phyloP scores from a whole-genome alignment of 306 rosid species.

The Cotoneaster glaucophyllus region DNA sequence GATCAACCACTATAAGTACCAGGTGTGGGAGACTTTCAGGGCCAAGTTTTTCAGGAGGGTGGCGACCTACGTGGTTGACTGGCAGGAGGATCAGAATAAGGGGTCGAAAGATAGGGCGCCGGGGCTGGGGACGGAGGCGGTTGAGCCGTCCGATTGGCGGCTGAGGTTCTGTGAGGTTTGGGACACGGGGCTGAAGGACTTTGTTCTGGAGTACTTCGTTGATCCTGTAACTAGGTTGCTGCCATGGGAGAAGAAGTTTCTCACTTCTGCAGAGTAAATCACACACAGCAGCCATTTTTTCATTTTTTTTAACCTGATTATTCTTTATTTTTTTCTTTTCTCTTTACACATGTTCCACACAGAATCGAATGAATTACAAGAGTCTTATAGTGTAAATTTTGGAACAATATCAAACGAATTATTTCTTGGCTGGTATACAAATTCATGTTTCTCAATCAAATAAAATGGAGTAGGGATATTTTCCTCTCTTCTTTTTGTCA shows the following conservation, averaged over 20 bases:
- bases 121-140: constrained; percentile 81
- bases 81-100: constrained; percentile 82
- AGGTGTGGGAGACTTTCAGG: constrained; percentile 85
- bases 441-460: background rate
- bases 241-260: constrained; percentile 82
- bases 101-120: constrained; percentile 98
- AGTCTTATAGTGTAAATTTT: constrained; percentile 41
- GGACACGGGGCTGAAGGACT: constrained; percentile 83
- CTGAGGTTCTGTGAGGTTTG: constrained; percentile 79
- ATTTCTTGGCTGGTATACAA: constrained; percentile 4
- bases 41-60: constrained; percentile 87
- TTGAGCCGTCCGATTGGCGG: constrained; percentile 81
- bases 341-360: constrained; percentile 2
- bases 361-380: constrained; percentile 30
- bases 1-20: constrained; percentile 90
- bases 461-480: background rate
- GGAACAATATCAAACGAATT: constrained; percentile 32
- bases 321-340: constrained; percentile 23
- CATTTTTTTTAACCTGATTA: constrained; percentile 22
- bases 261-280: constrained; percentile 24
- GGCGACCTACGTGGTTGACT: constrained; percentile 91
- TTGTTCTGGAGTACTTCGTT: constrained; percentile 48
- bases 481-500: too few species aligned
- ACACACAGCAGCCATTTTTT: constrained; percentile 46
- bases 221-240: constrained; percentile 60